Conservation (phyloP, 108 stramenopile species). For the Nitzschia sp. region DNA sequence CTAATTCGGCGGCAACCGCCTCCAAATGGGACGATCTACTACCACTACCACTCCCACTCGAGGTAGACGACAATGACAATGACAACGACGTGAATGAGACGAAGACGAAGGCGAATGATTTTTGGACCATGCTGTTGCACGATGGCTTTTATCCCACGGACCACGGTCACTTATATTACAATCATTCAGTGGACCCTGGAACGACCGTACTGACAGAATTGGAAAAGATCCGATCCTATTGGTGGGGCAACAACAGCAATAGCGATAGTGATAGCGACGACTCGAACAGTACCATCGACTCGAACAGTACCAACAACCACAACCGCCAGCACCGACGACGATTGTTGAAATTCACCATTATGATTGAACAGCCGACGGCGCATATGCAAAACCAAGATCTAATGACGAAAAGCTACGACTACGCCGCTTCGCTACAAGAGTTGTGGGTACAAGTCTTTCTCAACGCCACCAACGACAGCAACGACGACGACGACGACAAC, state of each 20-base stretch:
- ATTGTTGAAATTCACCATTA: not conserved
- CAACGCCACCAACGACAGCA: not conserved
- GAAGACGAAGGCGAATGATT: too few relatives aligned
- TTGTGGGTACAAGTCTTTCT: not conserved
- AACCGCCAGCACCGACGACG: too few relatives aligned
- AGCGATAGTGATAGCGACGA: not conserved
- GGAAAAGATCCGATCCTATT: not conserved
- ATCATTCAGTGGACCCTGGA: not conserved
- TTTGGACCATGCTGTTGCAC: not conserved
- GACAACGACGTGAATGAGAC: too few relatives aligned
- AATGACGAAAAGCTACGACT: not conserved
- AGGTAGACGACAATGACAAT: too few relatives aligned
- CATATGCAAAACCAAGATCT: constrained; percentile 3
- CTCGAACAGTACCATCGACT: too few relatives aligned
- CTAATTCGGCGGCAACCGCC: not conserved
- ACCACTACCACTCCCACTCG: not conserved
- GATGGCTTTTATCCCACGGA: not conserved
- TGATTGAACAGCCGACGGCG: constrained; percentile 4
- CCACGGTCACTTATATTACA: not conserved
- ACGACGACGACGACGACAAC: too few relatives aligned
- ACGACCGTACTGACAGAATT: not conserved
- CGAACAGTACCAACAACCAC: too few relatives aligned
- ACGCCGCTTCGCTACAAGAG: not conserved
- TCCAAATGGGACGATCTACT: not conserved
- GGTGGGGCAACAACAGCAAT: not conserved